These are phyloP conservation scores for Pythium phragmiticola DNA, from an alignment of 352 stramenopile species.

Conservation along the genomic window DNA sequence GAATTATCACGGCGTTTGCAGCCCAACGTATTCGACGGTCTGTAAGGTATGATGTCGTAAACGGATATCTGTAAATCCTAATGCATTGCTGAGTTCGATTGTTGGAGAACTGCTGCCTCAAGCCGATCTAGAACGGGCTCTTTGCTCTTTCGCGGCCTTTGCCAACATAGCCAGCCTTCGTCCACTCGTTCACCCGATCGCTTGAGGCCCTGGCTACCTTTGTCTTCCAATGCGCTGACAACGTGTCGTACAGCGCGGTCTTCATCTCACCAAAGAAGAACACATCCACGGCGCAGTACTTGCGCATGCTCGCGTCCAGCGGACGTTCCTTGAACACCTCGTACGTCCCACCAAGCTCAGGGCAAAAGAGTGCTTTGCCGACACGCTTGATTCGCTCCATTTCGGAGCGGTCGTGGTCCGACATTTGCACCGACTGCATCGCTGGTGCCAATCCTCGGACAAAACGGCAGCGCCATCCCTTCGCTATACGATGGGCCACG, in stretches of 20 bases:
- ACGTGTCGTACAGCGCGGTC: not conserved
- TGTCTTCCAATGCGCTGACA: too few relatives aligned
- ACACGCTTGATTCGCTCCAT: not conserved
- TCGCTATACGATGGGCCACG: not conserved
- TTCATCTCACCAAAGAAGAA: conserved; percentile 13
- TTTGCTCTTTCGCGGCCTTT: too few relatives aligned
- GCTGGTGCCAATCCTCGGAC: not conserved
- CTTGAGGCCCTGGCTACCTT: too few relatives aligned
- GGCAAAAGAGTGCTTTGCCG: not conserved
- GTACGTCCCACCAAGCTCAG: not conserved
- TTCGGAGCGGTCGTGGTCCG: not conserved
- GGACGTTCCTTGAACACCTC: conserved; percentile 4
- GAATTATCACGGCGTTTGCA: conserved; percentile 5
- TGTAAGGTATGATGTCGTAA: conserved; percentile 18
- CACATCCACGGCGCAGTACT: conserved; percentile 9
- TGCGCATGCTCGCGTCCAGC: not conserved
- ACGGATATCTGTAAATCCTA: not conserved
- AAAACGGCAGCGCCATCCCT: not conserved
- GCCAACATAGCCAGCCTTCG: too few relatives aligned
- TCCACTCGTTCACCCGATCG: too few relatives aligned
- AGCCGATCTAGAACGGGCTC: too few relatives aligned
- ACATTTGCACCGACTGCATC: not conserved
- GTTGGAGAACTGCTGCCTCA: too few relatives aligned
- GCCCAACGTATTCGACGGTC: conserved; percentile 14
- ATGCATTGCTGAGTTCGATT: not conserved